Percentiles rank a stretch among this genome's conserved stretches.
These are phyloP conservation scores for Linnemannia zychae DNA, from an alignment of 192 early-diverging fungal species.

Conservation along the genomic window DNA sequence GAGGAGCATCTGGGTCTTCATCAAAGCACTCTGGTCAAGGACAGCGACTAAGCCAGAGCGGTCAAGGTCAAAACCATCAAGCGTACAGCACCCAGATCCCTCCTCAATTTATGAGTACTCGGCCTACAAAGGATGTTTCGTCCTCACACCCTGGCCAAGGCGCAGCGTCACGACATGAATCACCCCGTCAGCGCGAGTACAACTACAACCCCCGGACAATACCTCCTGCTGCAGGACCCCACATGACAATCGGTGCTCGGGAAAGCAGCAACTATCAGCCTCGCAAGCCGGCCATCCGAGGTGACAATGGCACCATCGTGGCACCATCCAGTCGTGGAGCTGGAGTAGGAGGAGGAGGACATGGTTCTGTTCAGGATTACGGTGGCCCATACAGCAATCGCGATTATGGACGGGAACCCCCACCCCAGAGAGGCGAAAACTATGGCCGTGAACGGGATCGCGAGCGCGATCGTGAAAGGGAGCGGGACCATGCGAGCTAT, in stretches of 20 bases:
- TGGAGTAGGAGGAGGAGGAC: not conserved
- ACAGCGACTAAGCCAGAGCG: slow-evolving; percentile 1
- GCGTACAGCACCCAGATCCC: slow-evolving; percentile 30
- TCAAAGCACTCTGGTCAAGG: slow-evolving; percentile 18
- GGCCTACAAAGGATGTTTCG: slow-evolving; percentile 18
- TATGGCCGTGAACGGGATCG: slow-evolving; percentile 34
- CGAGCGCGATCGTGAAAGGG: not conserved
- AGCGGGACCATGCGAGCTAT: slow-evolving; percentile 7
- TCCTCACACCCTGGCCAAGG: not conserved
- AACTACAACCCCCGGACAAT: slow-evolving; percentile 13
- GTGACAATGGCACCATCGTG: slow-evolving; percentile 17
- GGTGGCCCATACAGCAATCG: not conserved
- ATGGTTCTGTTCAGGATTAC: not conserved
- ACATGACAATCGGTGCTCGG: slow-evolving; percentile 29
- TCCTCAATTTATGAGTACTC: slow-evolving; percentile 28
- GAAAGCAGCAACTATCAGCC: slow-evolving; percentile 42
- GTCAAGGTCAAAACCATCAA: slow-evolving; percentile 26
- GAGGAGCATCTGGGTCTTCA: slow-evolving; percentile 10
- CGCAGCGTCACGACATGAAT: slow-evolving; percentile 1
- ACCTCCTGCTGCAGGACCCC: not conserved
- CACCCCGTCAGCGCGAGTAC: slow-evolving; percentile 27
- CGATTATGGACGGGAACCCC: slow-evolving; percentile 19
- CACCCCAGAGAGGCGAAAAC: not conserved
- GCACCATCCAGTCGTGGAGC: slow-evolving; percentile 15
- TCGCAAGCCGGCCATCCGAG: slow-evolving; percentile 16